Conservation (phyloP, 768 basidiomycete species). For the Boletus fagicola region DNA sequence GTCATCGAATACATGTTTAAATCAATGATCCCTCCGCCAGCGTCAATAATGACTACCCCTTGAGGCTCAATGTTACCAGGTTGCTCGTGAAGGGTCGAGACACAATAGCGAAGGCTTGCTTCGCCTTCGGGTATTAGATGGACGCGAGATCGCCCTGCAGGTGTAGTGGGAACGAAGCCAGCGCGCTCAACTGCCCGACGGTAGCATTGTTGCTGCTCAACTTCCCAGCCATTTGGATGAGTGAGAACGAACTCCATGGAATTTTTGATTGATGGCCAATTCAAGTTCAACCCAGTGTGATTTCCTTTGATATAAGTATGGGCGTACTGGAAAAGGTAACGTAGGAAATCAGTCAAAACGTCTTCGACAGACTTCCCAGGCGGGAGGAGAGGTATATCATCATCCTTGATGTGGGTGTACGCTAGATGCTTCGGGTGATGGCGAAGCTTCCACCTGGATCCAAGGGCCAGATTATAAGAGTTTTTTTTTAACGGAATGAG, state of each 20-base stretch:
- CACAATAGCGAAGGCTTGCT: slow-evolving; percentile 34
- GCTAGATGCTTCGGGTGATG: background rate
- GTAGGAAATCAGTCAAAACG: slow-evolving; percentile 25
- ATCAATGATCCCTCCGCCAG: slow-evolving; percentile 39
- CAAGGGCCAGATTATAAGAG: background rate
- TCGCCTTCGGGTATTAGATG: slow-evolving; percentile 27
- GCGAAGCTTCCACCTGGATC: background rate
- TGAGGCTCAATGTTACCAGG: slow-evolving; percentile 20
- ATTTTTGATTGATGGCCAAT: slow-evolving; percentile 14
- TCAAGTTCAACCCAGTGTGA: slow-evolving; percentile 7
- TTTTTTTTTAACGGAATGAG: too few species aligned
- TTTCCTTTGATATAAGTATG: slow-evolving; percentile 1
- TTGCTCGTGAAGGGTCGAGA: slow-evolving; percentile 35
- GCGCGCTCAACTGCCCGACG: slow-evolving; percentile 25
- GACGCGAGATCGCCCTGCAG: slow-evolving; percentile 14
- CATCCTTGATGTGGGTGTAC: background rate
- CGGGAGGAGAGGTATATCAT: background rate
- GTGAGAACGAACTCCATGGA: slow-evolving; percentile 23
- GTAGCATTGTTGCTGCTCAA: slow-evolving; percentile 19
- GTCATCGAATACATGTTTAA: slow-evolving; percentile 35
- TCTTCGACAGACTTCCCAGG: slow-evolving; percentile 15
- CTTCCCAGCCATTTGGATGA: slow-evolving; percentile 32
- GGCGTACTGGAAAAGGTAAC: slow-evolving; percentile 6
- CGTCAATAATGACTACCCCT: slow-evolving; percentile 42
- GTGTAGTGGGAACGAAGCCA: slow-evolving; percentile 17